These are phyloP conservation scores for Cyclostephanos invisitatus DNA, from an alignment of 108 stramenopile species.

Conservation along the genomic window DNA sequence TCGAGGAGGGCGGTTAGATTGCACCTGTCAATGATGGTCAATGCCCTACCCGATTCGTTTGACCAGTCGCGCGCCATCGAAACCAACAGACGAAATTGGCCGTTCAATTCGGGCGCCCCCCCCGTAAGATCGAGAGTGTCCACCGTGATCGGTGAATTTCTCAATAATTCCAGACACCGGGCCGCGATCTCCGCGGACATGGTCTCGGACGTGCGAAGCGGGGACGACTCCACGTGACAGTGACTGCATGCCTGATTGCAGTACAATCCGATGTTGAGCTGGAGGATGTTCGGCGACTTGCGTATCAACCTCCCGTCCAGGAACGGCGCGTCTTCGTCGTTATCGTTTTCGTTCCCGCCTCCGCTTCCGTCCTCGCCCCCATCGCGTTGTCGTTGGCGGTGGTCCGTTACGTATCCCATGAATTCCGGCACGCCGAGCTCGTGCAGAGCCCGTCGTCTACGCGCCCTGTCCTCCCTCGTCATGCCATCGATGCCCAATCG, in stretches of 20 bases:
- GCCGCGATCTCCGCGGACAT: constrained; percentile 90
- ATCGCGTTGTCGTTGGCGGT: too few relatives aligned
- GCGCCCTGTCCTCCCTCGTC: constrained; percentile 82
- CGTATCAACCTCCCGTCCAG: constrained; percentile 29
- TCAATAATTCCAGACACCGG: constrained; percentile 79
- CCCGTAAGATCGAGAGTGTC: constrained; percentile 95
- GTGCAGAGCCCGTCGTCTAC: constrained; percentile 86
- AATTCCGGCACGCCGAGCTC: constrained; percentile 84
- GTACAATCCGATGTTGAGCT: constrained; percentile 97
- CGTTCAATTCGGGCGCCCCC: constrained; percentile 95
- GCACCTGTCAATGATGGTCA: constrained; percentile 97
- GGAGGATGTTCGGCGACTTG: constrained; percentile 67
- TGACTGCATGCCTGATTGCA: constrained; percentile 96
- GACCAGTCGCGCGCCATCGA: constrained; percentile 73
- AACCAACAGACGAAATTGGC: constrained; percentile 89
- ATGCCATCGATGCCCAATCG: constrained; percentile 65
- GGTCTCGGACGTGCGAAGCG: constrained; percentile 83
- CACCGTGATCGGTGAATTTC: constrained; percentile 69
- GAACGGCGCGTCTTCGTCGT: constrained; percentile 11
- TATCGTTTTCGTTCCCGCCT: constrained; percentile 3
- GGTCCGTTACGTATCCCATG: constrained; percentile 61
- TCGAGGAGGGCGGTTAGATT: constrained; percentile 96
- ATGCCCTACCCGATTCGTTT: constrained; percentile 47
- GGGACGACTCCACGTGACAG: constrained; percentile 96
- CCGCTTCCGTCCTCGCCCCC: too few relatives aligned